Percentiles rank a stretch among this genome's conserved stretches.
Conservation (phyloP, 208 protist genomes). For the Trypanosoma mega region DNA sequence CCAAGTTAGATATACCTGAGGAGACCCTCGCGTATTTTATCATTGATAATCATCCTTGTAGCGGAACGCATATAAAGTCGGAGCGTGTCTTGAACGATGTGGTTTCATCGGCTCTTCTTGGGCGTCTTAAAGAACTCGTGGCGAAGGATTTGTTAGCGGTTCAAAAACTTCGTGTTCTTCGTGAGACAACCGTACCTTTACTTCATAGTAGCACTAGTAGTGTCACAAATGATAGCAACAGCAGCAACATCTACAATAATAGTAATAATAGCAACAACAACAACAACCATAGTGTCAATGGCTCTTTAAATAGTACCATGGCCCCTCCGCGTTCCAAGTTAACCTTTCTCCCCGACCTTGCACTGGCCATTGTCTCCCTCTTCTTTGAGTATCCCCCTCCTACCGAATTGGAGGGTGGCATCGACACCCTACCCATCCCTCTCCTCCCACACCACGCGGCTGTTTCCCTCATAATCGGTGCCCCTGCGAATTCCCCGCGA, state of each 20-base stretch:
- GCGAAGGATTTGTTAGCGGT: conserved; percentile 13
- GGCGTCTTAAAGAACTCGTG: neutral
- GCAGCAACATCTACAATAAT: neutral
- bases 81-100: neutral
- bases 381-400: too few species aligned
- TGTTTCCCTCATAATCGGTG: too few species aligned
- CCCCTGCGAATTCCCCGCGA: too few species aligned
- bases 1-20: too few species aligned
- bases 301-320: too few species aligned
- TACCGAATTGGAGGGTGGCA: too few species aligned
- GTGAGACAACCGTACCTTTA: neutral
- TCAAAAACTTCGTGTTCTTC: conserved; percentile 1
- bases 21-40: conserved; percentile 12
- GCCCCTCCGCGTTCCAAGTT: conserved; percentile 2
- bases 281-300: neutral
- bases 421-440: too few species aligned
- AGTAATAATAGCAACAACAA: neutral
- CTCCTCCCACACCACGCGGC: too few species aligned
- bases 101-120: neutral
- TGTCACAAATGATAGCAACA: neutral
- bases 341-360: neutral
- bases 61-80: neutral
- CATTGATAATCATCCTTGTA: neutral
- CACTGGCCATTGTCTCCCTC: conserved; percentile 1
- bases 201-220: too few species aligned